These are phyloP conservation scores for Dendryphion nanum DNA, from an alignment of 2,329 filamentous ascomycete genomes.

Conservation along the genomic window DNA sequence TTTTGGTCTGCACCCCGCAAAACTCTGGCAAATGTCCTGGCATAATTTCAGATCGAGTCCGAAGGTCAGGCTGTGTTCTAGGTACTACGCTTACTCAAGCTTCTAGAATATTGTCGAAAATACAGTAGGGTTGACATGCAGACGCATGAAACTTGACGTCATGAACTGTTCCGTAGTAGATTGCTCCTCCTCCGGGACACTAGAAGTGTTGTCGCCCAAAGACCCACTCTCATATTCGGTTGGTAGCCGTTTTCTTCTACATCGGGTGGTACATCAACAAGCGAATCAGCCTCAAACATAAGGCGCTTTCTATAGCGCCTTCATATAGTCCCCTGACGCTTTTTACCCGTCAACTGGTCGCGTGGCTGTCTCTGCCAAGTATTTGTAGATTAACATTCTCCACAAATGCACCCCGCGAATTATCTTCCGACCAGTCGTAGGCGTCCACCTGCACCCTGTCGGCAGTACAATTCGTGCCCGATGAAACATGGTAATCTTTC, in stretches of 20 bases:
- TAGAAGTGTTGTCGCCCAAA: neutral
- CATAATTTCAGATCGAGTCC: too few relatives aligned
- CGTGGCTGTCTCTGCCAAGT: conserved; percentile 1
- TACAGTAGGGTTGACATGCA: neutral
- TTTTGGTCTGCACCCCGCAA: too few relatives aligned
- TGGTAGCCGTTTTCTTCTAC: too few relatives aligned
- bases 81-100: neutral
- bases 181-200: neutral
- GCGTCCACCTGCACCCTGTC: neutral
- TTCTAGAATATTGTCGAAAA: neutral
- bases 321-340: neutral
- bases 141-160: neutral
- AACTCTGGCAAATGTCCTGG: too few relatives aligned
- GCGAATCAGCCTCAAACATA: neutral
- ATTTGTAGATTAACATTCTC: conserved; percentile 1
- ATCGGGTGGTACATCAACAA: neutral
- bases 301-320: neutral
- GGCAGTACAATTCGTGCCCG: neutral
- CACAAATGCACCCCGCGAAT: conserved; percentile 7
- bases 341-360: conserved; percentile 1
- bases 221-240: neutral
- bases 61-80: too few relatives aligned
- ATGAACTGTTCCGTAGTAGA: neutral
- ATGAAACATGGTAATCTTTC: conserved; percentile 2
- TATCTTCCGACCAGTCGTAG: conserved; percentile 2